Conservation (phyloP, 345 rosid genomes). For the Eucalyptus brandiana region DNA sequence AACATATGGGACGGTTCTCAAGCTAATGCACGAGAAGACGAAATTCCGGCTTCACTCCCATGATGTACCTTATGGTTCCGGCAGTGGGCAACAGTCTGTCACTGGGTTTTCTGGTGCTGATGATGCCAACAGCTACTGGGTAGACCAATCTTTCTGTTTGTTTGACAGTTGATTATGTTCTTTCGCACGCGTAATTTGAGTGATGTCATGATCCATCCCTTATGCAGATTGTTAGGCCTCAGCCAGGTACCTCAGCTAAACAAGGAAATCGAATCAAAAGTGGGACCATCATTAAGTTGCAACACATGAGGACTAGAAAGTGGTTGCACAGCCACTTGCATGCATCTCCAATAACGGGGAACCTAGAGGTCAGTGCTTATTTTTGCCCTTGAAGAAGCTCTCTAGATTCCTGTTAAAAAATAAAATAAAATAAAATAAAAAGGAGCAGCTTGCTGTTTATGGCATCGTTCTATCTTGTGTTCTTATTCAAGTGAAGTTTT, state of each 20-base stretch:
- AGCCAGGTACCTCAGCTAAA: conserved; percentile 38
- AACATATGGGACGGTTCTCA: conserved; percentile 76
- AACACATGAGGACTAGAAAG: conserved; percentile 89
- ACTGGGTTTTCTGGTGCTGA: conserved; percentile 79
- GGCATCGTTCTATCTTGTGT: background rate
- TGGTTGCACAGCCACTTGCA: conserved; percentile 96
- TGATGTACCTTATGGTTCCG: conserved; percentile 97
- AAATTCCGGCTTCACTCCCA: conserved; percentile 84
- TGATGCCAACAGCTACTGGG: conserved; percentile 98
- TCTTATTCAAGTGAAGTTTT: background rate
- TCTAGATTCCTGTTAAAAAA: background rate
- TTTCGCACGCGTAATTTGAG: background rate
- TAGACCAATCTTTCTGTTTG: background rate
- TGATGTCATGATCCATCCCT: background rate
- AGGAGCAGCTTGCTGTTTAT: background rate
- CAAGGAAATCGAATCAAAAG: conserved; percentile 66
- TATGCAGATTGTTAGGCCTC: conserved; percentile 68
- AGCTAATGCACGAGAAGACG: conserved; percentile 93
- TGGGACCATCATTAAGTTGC: conserved; percentile 73
- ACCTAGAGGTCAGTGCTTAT: conserved; percentile 62
- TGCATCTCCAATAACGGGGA: conserved; percentile 93
- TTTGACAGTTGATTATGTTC: background rate
- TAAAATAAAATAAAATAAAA: background rate
- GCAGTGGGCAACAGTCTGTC: conserved; percentile 99
- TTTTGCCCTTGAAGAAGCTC: background rate